phyloP scores from a whole-genome alignment of 805 yeast species.

The Yarrowia alimentaria region DNA sequence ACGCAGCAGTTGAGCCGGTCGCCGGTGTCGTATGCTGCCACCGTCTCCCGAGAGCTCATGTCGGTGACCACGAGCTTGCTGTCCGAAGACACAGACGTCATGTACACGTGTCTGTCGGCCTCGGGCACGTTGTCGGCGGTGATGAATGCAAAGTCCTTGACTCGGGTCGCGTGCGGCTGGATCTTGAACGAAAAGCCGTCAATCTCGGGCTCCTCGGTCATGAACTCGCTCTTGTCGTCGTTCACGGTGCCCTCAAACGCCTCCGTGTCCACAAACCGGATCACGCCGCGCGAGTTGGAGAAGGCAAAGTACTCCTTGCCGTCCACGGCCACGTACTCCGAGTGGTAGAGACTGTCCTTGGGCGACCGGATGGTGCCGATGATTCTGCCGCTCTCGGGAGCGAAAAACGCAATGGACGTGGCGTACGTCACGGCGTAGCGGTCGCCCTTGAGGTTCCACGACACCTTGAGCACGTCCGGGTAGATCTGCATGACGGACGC shows the following conservation, averaged over 20 bases:
- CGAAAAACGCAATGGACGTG: conserved; percentile 62
- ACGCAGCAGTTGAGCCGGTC: conserved; percentile 88
- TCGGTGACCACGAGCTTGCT: conserved; percentile 94
- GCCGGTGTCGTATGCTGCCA: conserved; percentile 86
- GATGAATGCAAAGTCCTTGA: conserved; percentile 66
- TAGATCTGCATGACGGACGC: conserved; percentile 70
- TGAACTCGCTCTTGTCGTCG: conserved; percentile 33
- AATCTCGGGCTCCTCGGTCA: conserved; percentile 36
- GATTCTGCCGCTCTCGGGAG: conserved; percentile 60
- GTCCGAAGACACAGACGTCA: conserved; percentile 86
- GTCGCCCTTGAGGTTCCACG: conserved; percentile 67
- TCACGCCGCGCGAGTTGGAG: conserved; percentile 68
- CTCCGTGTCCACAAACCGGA: conserved; percentile 49
- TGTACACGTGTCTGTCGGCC: conserved; percentile 47
- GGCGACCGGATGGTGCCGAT: conserved; percentile 46
- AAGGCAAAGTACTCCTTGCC: conserved; percentile 58
- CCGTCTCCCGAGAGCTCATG: conserved; percentile 61
- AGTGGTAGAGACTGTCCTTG: conserved; percentile 66
- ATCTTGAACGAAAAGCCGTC: conserved; percentile 47
- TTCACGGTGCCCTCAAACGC: conserved; percentile 40
- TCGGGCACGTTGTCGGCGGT: conserved; percentile 21
- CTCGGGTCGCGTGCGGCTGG: conserved; percentile 80
- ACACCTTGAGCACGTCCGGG: conserved; percentile 37
- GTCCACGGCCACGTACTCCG: conserved; percentile 45
- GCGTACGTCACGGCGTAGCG: conserved; percentile 73